These are phyloP conservation scores for Dipteronia dyeriana DNA, from an alignment of 345 rosid species.

Conservation along the genomic window DNA sequence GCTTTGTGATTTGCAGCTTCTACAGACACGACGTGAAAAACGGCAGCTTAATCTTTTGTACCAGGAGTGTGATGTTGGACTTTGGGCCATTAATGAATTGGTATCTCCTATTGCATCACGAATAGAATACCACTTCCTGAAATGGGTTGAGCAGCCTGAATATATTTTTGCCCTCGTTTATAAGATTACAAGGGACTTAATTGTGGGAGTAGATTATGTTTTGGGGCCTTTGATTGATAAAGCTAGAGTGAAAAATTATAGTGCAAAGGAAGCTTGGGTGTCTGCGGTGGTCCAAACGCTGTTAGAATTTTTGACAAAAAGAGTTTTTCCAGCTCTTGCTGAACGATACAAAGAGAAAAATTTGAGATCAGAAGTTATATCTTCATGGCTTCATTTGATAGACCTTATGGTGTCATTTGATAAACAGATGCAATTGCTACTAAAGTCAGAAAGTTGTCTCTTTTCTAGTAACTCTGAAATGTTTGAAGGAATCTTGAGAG, in stretches of 20 bases:
- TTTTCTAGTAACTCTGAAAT: conserved; percentile 40
- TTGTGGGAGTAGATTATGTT: conserved; percentile 63
- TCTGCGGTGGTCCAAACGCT: conserved; percentile 71
- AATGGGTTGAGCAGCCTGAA: conserved; percentile 74
- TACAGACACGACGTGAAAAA: conserved; percentile 52
- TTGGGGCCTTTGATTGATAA: conserved; percentile 82
- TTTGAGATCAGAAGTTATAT: conserved; percentile 46
- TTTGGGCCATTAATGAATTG: conserved; percentile 79
- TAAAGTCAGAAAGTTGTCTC: conserved; percentile 49
- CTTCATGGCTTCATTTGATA: conserved; percentile 73
- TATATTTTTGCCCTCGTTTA: conserved; percentile 65
- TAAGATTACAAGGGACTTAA: conserved; percentile 63
- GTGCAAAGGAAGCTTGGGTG: conserved; percentile 89
- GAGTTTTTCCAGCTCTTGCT: conserved; percentile 47
- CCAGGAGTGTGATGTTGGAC: conserved; percentile 25
- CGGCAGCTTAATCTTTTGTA: conserved; percentile 35
- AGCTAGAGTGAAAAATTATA: conserved; percentile 57
- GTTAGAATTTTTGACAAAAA: conserved; percentile 56
- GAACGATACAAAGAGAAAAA: conserved; percentile 48
- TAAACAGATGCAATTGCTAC: conserved; percentile 53
- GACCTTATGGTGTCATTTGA: conserved; percentile 75
- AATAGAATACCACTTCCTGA: conserved; percentile 72
- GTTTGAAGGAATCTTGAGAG: conserved; percentile 34
- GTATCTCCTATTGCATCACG: conserved; percentile 69
- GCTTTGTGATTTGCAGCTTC: conserved; percentile 69